These are phyloP conservation scores for Colletotrichum eremochloae DNA, from an alignment of 2,329 filamentous ascomycete species.

Conservation along the genomic window DNA sequence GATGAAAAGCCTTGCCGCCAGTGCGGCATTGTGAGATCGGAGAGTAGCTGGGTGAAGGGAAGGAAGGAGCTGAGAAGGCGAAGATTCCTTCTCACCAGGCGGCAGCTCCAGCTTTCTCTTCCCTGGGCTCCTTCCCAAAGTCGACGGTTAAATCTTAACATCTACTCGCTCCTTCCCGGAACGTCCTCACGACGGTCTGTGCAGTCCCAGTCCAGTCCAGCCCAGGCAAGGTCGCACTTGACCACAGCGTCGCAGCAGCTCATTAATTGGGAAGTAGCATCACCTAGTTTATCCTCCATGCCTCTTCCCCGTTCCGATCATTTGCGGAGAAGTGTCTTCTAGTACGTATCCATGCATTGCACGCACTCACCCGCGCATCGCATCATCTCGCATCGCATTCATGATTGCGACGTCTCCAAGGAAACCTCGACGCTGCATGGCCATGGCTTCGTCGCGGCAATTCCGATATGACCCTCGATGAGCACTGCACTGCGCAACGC, in stretches of 20 bases:
- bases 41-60: neutral
- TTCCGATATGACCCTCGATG: neutral
- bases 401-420: neutral
- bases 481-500: neutral
- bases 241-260: neutral
- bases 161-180: conserved; percentile 29
- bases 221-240: neutral
- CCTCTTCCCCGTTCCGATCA: conserved; percentile 25
- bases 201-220: neutral
- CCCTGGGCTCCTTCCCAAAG: conserved; percentile 1
- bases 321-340: conserved; percentile 34
- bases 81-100: neutral
- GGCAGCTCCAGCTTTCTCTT: conserved; percentile 2
- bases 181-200: conserved; percentile 25
- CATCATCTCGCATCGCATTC: neutral
- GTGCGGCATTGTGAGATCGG: conserved; percentile 26
- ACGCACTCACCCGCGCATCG: neutral
- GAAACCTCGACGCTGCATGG: conserved; percentile 1
- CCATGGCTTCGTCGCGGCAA: conserved; percentile 2
- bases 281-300: conserved; percentile 9
- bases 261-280: conserved; percentile 27
- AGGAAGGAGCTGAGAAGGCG: too few relatives aligned
- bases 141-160: conserved; percentile 19
- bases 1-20: conserved; percentile 2
- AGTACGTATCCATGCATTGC: too few relatives aligned